Evolutionary conservation across 2,329 filamentous ascomycete species (phyloP).

Genomic region (Pseudogymnoascus sp.): DNA sequence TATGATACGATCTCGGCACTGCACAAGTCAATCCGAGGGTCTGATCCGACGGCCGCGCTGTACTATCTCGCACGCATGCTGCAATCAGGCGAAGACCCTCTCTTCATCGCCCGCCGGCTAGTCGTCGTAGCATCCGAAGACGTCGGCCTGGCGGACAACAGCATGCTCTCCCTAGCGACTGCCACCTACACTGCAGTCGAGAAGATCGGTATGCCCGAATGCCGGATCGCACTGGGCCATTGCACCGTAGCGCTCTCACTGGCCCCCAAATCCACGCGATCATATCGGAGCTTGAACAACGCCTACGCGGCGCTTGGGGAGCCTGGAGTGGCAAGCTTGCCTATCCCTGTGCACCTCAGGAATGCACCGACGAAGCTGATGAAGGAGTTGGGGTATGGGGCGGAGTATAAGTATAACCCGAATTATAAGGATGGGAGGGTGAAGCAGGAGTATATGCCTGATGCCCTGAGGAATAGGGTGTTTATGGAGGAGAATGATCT

Average conservation of each 20-base stretch:
- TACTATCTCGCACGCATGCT: constrained; percentile 97
- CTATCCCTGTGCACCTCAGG: constrained; percentile 79
- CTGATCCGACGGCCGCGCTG: constrained; percentile 76
- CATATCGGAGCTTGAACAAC: constrained; percentile 76
- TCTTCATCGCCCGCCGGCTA: constrained; percentile 88
- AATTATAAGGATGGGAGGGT: constrained; percentile 79
- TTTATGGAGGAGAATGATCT: constrained; percentile 80
- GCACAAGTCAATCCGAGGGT: constrained; percentile 89
- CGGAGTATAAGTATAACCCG: constrained; percentile 94
- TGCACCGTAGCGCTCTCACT: constrained; percentile 73
- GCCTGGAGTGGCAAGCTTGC: constrained; percentile 73
- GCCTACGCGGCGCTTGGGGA: constrained; percentile 74
- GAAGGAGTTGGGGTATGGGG: constrained; percentile 86
- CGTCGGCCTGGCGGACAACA: constrained; percentile 82
- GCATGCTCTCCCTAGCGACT: constrained; percentile 75
- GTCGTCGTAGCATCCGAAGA: constrained; percentile 95
- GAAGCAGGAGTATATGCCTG: constrained; percentile 83
- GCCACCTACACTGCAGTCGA: constrained; percentile 81
- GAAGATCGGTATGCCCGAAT: constrained; percentile 93
- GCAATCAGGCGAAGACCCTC: constrained; percentile 84
- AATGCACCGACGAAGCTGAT: constrained; percentile 91
- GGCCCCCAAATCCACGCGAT: constrained; percentile 79
- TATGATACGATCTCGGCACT: constrained; percentile 97
- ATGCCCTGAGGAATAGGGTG: constrained; percentile 58
- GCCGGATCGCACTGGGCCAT: constrained; percentile 85